These are phyloP conservation scores for Neonectria ditissima DNA, from an alignment of 2,329 filamentous ascomycete genomes.

Conservation along the genomic window DNA sequence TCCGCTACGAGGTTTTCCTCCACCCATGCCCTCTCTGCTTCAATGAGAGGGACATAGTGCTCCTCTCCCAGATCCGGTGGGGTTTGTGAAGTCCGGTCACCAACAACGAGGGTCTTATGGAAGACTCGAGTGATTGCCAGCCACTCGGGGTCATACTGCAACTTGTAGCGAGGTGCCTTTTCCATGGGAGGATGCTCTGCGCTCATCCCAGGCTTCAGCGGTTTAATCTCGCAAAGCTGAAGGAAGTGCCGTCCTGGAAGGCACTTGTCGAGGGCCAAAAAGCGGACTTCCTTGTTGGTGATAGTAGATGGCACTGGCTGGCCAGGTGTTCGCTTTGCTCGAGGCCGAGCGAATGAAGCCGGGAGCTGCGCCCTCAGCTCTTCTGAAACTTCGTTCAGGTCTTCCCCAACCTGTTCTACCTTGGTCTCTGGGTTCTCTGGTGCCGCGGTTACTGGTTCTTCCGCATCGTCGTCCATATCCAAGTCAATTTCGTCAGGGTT, in stretches of 20 bases:
- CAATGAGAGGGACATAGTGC: conserved; percentile 75
- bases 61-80: conserved; percentile 75
- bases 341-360: conserved; percentile 72
- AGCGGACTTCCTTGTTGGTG: conserved; percentile 81
- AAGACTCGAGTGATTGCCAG: conserved; percentile 92
- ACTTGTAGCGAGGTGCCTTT: conserved; percentile 60
- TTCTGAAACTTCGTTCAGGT: conserved; percentile 62
- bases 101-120: conserved; percentile 72
- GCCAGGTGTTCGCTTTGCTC: conserved; percentile 58
- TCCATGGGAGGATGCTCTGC: conserved; percentile 34
- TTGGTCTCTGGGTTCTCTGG: conserved; percentile 1
- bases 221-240: conserved; percentile 76
- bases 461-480: conserved; percentile 66
- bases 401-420: conserved; percentile 23
- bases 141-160: conserved; percentile 95
- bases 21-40: conserved; percentile 81
- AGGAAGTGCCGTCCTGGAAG: conserved; percentile 83
- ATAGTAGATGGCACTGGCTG: conserved; percentile 78
- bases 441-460: conserved; percentile 9
- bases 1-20: conserved; percentile 76
- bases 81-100: conserved; percentile 65
- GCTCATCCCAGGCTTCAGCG: conserved; percentile 54
- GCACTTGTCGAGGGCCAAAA: conserved; percentile 93
- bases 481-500: conserved; percentile 81
- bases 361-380: conserved; percentile 80